Evolutionary conservation across 2,329 filamentous ascomycete genomes (phyloP), one percentile per base, ranked within the genome.

Genomic region (Exophiala calicioides): DNA sequence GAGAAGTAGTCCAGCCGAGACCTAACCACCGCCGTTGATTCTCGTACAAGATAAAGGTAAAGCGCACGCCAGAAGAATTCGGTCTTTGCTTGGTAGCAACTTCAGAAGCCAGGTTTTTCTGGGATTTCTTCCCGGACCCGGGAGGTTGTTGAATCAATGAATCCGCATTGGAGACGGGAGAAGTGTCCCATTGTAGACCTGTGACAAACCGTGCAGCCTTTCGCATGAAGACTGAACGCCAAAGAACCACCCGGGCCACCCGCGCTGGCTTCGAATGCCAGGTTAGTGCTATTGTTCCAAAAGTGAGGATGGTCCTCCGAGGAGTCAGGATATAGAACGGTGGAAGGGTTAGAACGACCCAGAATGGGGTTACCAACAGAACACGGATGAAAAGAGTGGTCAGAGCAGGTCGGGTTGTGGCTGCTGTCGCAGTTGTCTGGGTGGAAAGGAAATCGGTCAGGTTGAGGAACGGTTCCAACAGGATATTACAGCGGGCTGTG

Each of bases 11-110:
- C 90, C 93, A 98, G 0, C 93, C 93, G 9, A 98, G 78, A 1
- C 90, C 91, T 3, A 98, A 73, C 93, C 93, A 98, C 41, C 93
- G 81, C 31, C 93, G 81, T 67, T 98, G 93, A 60, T 98, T 98
- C 66, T 98, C 93, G 62, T 90, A 97, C 2, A 98, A 77, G 36
- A 93, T 90, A 55, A 98, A 98, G 0, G 93, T 98, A 62, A 98
- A 98, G 33, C 90, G 87, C 10, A 98, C 88, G 1, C 90, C 90
- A 0, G 89, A 81, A 3, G 86, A 84, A 54, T 67, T 60, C 53
- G 71, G 58, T 41, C 60, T 65, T 50, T 70, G 70, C 26, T 51
- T 53, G 15, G 74, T 72, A 12, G 73, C 70, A 23, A 77, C 68
- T 41, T 74, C 71, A 21, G 74, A 68, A 1, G 67, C 65, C 5